Evolutionary conservation across 768 basidiomycete genomes (phyloP), one percentile per base, ranked within the genome.

Genomic region (Brasilioporus rufonigricans): DNA sequence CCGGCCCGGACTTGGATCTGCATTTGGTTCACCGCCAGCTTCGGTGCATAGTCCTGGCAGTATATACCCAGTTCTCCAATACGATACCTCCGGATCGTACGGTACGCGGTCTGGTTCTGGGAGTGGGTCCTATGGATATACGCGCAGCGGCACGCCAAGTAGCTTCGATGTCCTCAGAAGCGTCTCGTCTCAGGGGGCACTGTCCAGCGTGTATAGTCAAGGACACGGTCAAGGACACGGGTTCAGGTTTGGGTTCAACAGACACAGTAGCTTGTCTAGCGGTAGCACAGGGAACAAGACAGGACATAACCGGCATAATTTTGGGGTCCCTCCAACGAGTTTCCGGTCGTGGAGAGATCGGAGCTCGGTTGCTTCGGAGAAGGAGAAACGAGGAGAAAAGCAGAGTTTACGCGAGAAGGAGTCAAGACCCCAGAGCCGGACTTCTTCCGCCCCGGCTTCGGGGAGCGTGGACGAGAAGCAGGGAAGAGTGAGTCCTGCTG

Each of bases 111-210:
- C 59, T n/a, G 40, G 23, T 33, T 69, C 65, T 44, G 56, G 65
- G 5, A 65, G 62, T 21, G 65, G 65, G 1, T 67, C 66, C 13
- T 59, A 60, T 44, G 61, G 60, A 16, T 61, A 65, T 46, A 33
- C 65, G 6, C 56, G 65, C n/a, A 70, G 68, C 33, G 58, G 38
- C 23, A 62, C 68, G 2, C 57, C 63, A 21, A 68, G 52, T n/a
- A 71, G 60, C 38, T 60, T 70, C 11, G 63, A 69, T 21, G 48
- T 53, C 21, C 50, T 71, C 12, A 41, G 65, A 44, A 70, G 70
- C 14, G 66, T 71, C n/a, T 67, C 68, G 4, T 70, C 70, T 2
- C 67, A 71, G 16, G 70, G 70, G 5, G 67, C 60, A 24, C 23
- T 71, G 16, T 67, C 65, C 12, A 67, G 58, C 35, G 35, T 43